These are phyloP conservation scores for Phylloporus rhodoxanthus DNA, from an alignment of 768 basidiomycete species.

Conservation along the genomic window DNA sequence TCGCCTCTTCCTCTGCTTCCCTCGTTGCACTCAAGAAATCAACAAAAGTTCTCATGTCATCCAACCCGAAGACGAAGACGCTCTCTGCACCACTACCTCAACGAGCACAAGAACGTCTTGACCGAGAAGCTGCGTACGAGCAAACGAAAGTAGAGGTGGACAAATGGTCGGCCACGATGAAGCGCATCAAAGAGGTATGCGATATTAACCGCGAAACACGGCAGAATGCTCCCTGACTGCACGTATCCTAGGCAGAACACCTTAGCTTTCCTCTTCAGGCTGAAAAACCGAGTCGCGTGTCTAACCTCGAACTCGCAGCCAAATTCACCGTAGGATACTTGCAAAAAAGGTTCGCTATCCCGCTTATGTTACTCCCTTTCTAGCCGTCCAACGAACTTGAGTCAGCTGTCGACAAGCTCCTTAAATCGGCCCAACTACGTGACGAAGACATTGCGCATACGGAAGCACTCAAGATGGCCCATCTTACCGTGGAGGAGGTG, in stretches of 20 bases:
- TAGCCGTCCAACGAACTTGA: conserved; percentile 85
- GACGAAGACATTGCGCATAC: conserved; percentile 74
- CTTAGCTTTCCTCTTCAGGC: conserved; percentile 82
- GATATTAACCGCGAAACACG: not conserved
- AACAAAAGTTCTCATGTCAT: conserved; percentile 55
- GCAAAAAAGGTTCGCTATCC: no score
- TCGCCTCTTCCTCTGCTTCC: conserved; percentile 53
- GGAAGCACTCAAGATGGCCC: conserved; percentile 80
- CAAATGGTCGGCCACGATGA: conserved; percentile 93
- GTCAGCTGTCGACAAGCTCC: conserved; percentile 72
- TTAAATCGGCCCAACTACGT: conserved; percentile 75
- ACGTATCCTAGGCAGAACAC: conserved; percentile 62
- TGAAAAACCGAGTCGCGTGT: conserved; percentile 46
- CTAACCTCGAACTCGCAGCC: conserved; percentile 69
- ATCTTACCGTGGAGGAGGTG: conserved; percentile 82
- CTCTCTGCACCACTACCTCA: conserved; percentile 82
- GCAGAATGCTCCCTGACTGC: not conserved
- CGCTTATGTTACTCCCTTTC: not conserved
- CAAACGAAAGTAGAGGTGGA: conserved; percentile 87
- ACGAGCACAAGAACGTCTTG: conserved; percentile 81
- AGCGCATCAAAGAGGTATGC: conserved; percentile 77
- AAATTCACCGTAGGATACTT: conserved; percentile 67
- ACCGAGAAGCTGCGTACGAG: conserved; percentile 92
- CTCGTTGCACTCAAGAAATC: conserved; percentile 65
- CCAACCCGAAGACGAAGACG: conserved; percentile 50